Evolutionary conservation across 306 rosid genomes (phyloP), one percentile per base, ranked within the genome.

Genomic region (Dryas alaskensis): DNA sequence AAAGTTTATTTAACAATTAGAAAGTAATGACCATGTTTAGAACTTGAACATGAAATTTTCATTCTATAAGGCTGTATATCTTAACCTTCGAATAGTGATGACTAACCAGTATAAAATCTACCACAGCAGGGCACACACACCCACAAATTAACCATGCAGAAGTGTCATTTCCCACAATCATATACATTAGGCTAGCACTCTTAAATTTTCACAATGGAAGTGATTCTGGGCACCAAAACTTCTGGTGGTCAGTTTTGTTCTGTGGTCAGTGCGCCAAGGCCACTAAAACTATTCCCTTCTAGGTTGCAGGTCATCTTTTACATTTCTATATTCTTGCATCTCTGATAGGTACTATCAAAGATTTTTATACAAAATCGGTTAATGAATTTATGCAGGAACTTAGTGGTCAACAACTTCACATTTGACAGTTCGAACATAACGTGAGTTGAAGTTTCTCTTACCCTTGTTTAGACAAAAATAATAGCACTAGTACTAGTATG

Each of bases 371-470:
- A 31, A 31, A 31, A 49, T 39, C 16, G 42, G 27, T 64, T 13
- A 7, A 31, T 69, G 39, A 50, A 8, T 39, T 12, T 63, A 8
- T 74, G 76, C 72, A 80, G 83, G 79, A 80, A 80, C 25, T 46
- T 80, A 48, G 83, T 67, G 64, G 79, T 55, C 60, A 80, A 80
- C 79, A 74, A 74, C 70, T 80, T 80, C 79, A 69, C 60, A 7
- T 31, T 74, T 25, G 67, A 8, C 45, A 61, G 61, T 27, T 73
- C 78, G 27, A 67, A 67, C 25, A 27, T 31, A 44, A 60, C 61
- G 83, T 80, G 60, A 60, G 79, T 47, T 11, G 11, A 39, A 37
- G 52, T 69, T 51, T 12, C 57, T 47, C 62, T 31, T 5, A 39
- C 2, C 25, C 6, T 10, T 10, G 11, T 31, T 9, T 49, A 31